Base-by-base conservation (phyloP, 306 rosid species). In the Potentilla sterilis region DNA sequence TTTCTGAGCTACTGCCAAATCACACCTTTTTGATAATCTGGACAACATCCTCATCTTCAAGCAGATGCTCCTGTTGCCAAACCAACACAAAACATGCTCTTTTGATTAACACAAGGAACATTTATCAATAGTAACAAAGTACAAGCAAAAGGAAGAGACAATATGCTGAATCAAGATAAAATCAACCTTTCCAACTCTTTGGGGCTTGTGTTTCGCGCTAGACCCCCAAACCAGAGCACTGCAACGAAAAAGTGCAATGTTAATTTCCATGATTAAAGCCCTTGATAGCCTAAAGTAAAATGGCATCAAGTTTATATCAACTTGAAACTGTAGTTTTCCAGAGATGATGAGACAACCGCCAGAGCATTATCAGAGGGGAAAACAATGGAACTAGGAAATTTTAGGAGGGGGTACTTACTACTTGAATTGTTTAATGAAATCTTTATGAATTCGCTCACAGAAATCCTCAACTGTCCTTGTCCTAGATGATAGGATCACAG, bases 181-280 rank as follows among this genome's bases (percentile, higher is more conserved):
- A 88, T 57, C 68, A 49, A 90, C 97, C 98, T 88, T 96, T 85
- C 98, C 99, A 61, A 96, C 99, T 83, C 96, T 93, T 77, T 95
- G 99, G 52, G 99, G 97, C 86, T 95, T 92, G 90, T 95, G 99
- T 62, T 92, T 95, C 42, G 80, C 99, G 11, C 99, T 95, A 28
- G 97, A 95, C 43, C 99, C 99, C 97, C 97, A 90, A 73, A 95
- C 98, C 85, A 95, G 79, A 68, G 99, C 97, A 88, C 99, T 90
- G 92, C 71, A 84, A 72, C 28, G 62, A 78, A 76, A 70, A 15
- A 2, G 15, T 1, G 15, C 3, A 40, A 55, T 42, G 76, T 79
- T 58, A 55, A 75, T 73, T 46, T 81, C 74, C 80, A 73, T 44
- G 75, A 66, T 3, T 41, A 4, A 40, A 34, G 1, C 69, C 49